These are phyloP conservation scores for Annulohypoxylon maeteangense DNA, from an alignment of 495 filamentous ascomycete genomes.

Conservation along the genomic window DNA sequence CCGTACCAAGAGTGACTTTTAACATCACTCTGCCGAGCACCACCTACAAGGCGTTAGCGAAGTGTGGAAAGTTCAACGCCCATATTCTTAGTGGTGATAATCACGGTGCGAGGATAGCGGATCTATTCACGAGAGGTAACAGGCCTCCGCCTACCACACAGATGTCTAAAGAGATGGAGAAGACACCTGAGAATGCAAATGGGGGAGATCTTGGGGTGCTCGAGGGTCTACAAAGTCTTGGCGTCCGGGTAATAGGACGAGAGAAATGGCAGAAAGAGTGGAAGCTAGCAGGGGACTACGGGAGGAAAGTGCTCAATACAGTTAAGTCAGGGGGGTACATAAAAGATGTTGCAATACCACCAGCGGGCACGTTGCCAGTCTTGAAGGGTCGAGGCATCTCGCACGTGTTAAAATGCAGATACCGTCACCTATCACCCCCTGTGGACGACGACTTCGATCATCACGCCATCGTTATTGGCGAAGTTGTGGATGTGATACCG, in stretches of 20 bases:
- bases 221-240: conserved; percentile 43
- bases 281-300: conserved; percentile 23
- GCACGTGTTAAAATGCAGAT: conserved; percentile 55
- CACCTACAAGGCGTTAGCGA: conserved; percentile 71
- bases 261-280: conserved; percentile 34
- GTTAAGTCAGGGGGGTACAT: neutral
- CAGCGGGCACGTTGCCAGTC: conserved; percentile 38
- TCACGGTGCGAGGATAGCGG: conserved; percentile 56
- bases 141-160: conserved; percentile 10
- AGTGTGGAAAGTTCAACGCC: conserved; percentile 57
- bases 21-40: conserved; percentile 78
- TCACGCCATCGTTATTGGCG: conserved; percentile 67
- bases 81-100: conserved; percentile 58
- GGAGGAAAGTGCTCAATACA: neutral
- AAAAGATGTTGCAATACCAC: conserved; percentile 13
- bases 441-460: conserved; percentile 48
- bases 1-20: conserved; percentile 77
- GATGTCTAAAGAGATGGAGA: neutral
- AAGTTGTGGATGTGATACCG: conserved; percentile 57
- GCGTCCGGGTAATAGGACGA: conserved; percentile 35
- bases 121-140: conserved; percentile 56
- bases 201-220: conserved; percentile 39
- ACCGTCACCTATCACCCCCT: conserved; percentile 30
- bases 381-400: conserved; percentile 54
- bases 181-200: neutral